A percentile compares a stretch with the other conserved stretches of the same genome.
Conservation (phyloP, 306 rosid species). For the Fagus crenata region DNA sequence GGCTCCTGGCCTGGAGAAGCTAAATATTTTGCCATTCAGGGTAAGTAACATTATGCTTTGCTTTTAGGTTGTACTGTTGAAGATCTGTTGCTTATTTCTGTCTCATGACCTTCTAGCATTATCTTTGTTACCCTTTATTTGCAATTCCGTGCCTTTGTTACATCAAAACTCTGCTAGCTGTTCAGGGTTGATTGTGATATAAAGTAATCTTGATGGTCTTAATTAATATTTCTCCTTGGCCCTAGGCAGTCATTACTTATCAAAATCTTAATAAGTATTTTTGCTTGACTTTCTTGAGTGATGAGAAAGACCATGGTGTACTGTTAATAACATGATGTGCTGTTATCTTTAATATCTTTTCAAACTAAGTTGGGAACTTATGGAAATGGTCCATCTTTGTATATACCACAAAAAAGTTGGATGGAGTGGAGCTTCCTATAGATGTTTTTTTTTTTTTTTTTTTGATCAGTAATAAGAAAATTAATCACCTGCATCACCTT, state of each 20-base stretch:
- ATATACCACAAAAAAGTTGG: not conserved
- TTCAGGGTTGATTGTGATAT: not conserved
- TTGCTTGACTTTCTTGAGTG: conserved; percentile 6
- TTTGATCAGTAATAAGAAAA: not conserved
- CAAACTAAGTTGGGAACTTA: conserved; percentile 12
- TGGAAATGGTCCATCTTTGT: not conserved
- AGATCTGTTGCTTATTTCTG: conserved; percentile 11
- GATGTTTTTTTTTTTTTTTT: not conserved
- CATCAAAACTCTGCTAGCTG: not conserved
- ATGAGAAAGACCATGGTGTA: not conserved
- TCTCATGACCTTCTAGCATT: conserved; percentile 1
- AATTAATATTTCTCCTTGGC: not conserved
- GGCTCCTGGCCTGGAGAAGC: conserved; percentile 98
- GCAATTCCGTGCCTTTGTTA: not conserved
- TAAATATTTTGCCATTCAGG: conserved; percentile 89
- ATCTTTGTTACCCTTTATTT: conserved; percentile 11
- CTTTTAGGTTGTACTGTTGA: not conserved
- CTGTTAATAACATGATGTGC: conserved; percentile 7
- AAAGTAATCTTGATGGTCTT: not conserved
- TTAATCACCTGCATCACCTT: too few relatives aligned
- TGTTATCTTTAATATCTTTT: conserved; percentile 1
- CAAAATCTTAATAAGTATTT: not conserved
- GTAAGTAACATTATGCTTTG: conserved; percentile 38
- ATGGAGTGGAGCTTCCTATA: not conserved
- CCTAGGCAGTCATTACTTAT: conserved; percentile 1